A percentile compares a stretch with the other conserved stretches of the same genome.
Evolutionary conservation across 139 green algal species (phyloP).

Genomic region (Trebouxia sp.): DNA sequence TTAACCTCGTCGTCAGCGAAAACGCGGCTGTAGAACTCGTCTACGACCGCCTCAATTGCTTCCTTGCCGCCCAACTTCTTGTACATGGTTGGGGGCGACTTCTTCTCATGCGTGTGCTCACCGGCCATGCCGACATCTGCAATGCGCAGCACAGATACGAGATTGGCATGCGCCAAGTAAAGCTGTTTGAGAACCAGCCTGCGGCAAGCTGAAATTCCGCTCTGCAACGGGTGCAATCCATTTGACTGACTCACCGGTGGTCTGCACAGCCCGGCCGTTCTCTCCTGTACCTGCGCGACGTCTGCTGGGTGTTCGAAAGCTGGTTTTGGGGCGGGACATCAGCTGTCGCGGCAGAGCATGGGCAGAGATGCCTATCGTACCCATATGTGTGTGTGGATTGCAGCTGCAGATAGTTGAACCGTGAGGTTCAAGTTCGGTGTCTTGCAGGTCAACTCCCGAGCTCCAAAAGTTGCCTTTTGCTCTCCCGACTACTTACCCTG

Average conservation of each 20-base stretch:
- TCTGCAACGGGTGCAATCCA: not conserved
- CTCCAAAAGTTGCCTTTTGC: too few species aligned
- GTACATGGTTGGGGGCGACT: conserved; percentile 4
- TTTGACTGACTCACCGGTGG: not conserved
- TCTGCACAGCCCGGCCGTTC: not conserved
- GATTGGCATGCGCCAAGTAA: not conserved
- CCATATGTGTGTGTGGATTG: too few species aligned
- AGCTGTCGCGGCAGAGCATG: too few species aligned
- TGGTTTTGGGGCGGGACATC: too few species aligned
- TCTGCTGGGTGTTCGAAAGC: too few species aligned
- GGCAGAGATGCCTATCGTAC: too few species aligned
- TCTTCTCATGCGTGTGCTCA: not conserved
- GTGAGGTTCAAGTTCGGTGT: too few species aligned
- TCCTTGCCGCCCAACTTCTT: not conserved
- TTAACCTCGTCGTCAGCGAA: not conserved
- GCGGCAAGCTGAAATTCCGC: not conserved
- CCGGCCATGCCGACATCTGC: not conserved
- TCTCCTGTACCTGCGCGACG: too few species aligned
- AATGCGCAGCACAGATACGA: not conserved
- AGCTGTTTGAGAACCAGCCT: too few species aligned
- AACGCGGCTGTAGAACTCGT: not conserved
- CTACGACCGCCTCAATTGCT: conserved; percentile 12
- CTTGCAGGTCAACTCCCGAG: too few species aligned
- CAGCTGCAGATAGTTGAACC: too few species aligned
- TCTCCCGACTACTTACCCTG: too few species aligned